Percentiles rank a stretch among this genome's conserved stretches.
Conservation (phyloP, 371 early-diverging fungal species). For the Phascolomyces articulosus region DNA sequence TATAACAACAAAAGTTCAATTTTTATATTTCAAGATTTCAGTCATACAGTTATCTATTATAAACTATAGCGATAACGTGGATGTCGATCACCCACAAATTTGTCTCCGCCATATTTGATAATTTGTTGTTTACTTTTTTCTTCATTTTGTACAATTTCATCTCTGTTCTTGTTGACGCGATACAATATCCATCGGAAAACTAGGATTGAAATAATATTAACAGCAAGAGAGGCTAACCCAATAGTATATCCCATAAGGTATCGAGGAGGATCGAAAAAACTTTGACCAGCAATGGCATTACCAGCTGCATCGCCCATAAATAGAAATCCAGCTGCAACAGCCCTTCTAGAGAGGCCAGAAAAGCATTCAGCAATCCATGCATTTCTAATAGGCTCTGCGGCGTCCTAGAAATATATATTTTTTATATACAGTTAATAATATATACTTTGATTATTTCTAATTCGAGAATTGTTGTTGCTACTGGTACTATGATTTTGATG, state of each 20-base stretch:
- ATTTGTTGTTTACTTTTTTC: neutral
- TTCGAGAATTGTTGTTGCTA: no score
- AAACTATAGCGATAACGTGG: constrained; percentile 3
- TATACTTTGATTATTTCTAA: neutral
- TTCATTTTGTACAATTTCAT: neutral
- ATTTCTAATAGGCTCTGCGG: neutral
- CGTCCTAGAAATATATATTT: no score
- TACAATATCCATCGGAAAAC: constrained; percentile 11
- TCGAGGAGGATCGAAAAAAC: neutral
- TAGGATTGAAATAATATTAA: neutral
- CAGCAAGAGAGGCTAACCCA: neutral
- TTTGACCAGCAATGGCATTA: neutral
- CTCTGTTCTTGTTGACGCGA: constrained; percentile 4
- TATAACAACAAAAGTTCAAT: no score
- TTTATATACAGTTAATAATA: neutral
- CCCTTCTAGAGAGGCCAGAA: constrained; percentile 17
- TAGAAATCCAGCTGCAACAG: constrained; percentile 15
- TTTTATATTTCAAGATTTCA: no score
- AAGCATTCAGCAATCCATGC: neutral
- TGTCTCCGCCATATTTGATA: neutral
- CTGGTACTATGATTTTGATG: no score
- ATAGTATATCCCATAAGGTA: constrained; percentile 1
- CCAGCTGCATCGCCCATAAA: constrained; percentile 27
- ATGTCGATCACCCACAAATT: neutral
- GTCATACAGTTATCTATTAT: neutral